These are phyloP conservation scores for Ceratocystis cubensis DNA, from an alignment of 2,329 filamentous ascomycete genomes.

Conservation along the genomic window DNA sequence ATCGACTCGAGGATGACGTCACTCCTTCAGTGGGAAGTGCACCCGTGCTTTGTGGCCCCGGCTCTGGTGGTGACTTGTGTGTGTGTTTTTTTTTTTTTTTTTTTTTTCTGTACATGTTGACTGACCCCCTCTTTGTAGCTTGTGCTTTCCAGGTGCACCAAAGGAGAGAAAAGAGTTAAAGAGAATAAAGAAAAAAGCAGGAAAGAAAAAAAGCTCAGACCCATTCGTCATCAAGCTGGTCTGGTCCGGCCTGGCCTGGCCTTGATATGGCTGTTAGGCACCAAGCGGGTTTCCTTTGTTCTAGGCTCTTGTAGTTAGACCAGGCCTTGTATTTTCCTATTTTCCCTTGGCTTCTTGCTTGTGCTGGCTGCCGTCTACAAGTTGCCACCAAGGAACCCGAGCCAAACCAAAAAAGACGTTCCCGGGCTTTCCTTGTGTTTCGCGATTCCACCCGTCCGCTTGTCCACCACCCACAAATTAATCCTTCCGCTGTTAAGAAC, in stretches of 20 bases:
- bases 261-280: not conserved
- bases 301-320: not conserved
- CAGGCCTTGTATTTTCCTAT: not conserved
- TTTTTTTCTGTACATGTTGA: not conserved
- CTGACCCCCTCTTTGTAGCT: not conserved
- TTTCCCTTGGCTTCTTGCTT: not conserved
- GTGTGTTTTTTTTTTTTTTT: not conserved
- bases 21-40: not conserved
- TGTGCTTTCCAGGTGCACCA: not conserved
- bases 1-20: not conserved
- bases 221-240: not conserved
- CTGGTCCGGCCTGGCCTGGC: too few relatives aligned
- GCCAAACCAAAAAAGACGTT: not conserved
- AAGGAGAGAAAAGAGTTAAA: not conserved
- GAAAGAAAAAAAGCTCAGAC: not conserved
- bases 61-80: not conserved
- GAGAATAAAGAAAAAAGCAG: not conserved
- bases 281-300: not conserved
- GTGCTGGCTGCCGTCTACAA: not conserved
- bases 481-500: not conserved
- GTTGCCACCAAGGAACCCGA: not conserved
- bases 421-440: not conserved
- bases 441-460: not conserved
- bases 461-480: conserved; percentile 5
- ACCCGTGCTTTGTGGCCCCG: not conserved